A percentile compares a stretch with the other conserved stretches of the same genome.
Conservation (phyloP, 2,329 filamentous ascomycete genomes). For the Penicillium crustosum region DNA sequence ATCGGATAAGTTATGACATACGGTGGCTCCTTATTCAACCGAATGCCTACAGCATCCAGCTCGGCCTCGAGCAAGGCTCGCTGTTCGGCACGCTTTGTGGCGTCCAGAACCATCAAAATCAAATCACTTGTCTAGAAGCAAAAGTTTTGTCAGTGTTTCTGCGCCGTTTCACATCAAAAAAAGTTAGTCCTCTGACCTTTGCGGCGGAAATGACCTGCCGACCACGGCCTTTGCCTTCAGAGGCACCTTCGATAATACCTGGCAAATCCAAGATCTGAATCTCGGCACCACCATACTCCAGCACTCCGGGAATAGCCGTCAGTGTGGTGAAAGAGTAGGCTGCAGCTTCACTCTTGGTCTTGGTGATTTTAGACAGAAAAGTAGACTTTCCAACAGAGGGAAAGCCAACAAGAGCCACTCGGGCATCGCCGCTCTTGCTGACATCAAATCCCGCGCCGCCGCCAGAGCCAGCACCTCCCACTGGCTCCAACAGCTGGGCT, state of each 20-base stretch:
- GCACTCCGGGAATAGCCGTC: constrained; percentile 93
- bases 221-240: constrained; percentile 93
- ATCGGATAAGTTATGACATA: constrained; percentile 46
- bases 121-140: constrained; percentile 74
- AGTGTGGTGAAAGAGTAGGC: constrained; percentile 97
- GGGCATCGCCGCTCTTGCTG: constrained; percentile 91
- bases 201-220: constrained; percentile 96
- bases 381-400: constrained; percentile 98
- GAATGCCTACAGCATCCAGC: constrained; percentile 90
- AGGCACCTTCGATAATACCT: constrained; percentile 95
- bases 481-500: constrained; percentile 90
- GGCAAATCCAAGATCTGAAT: constrained; percentile 97
- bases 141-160: neutral
- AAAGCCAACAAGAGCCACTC: constrained; percentile 97
- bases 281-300: constrained; percentile 96
- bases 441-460: constrained; percentile 85
- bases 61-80: constrained; percentile 85
- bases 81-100: constrained; percentile 94
- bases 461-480: constrained; percentile 72
- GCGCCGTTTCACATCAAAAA: neutral
- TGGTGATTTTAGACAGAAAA: constrained; percentile 97
- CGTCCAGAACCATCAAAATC: constrained; percentile 94
- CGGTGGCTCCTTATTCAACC: constrained; percentile 88
- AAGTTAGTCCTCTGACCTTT: constrained; percentile 56
- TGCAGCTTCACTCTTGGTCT: constrained; percentile 93